phyloP scores from a whole-genome alignment of 2,329 filamentous ascomycete species.

The Aspergillus fumigatus region DNA sequence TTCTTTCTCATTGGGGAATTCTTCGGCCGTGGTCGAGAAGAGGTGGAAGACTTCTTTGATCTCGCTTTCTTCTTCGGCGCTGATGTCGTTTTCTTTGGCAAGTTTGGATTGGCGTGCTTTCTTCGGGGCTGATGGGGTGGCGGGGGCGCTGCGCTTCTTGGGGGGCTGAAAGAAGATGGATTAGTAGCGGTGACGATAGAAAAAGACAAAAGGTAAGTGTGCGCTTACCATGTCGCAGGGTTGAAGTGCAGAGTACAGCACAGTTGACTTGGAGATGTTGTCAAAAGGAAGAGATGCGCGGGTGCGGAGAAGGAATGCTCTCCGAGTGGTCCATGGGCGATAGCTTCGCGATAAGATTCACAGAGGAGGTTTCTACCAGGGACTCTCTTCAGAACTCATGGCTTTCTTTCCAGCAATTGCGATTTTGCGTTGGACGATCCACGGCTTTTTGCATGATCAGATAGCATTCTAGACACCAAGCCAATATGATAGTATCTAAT shows the following conservation, averaged over 20 bases:
- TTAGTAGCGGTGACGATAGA: neutral
- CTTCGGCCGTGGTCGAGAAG: slow-evolving; percentile 58
- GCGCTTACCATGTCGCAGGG: slow-evolving; percentile 16
- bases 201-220: neutral
- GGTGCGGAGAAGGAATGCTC: neutral
- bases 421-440: neutral
- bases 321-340: neutral
- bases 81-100: slow-evolving; percentile 85
- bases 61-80: slow-evolving; percentile 77
- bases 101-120: slow-evolving; percentile 71
- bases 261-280: neutral
- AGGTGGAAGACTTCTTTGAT: slow-evolving; percentile 86
- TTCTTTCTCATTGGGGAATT: slow-evolving; percentile 66
- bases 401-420: neutral
- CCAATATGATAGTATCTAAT: slow-evolving; percentile 5
- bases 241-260: neutral
- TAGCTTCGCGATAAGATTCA: neutral
- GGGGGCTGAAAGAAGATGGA: slow-evolving; percentile 24
- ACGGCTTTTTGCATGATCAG: neutral
- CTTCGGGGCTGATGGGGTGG: slow-evolving; percentile 30
- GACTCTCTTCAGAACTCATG: neutral
- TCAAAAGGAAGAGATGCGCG: neutral
- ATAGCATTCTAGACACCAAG: neutral
- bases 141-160: slow-evolving; percentile 31
- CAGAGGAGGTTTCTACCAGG: neutral